phyloP scores from a whole-genome alignment of 1,284 basidiomycete species.

The Cutaneotrichosporon mucoides region DNA sequence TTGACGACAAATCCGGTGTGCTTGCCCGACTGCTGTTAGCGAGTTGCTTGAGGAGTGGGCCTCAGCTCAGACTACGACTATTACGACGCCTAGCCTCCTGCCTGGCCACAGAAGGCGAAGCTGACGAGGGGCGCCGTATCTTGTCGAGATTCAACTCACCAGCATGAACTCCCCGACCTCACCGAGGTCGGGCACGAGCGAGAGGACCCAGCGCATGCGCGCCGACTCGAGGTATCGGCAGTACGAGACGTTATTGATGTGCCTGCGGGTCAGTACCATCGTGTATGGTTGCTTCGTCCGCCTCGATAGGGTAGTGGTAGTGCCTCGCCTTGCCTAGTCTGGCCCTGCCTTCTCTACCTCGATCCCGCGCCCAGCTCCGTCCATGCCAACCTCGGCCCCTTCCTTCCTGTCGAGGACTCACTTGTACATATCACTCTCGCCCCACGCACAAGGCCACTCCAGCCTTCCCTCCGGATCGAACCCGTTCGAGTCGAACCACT shows the following conservation, averaged over 20 bases:
- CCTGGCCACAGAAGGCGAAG: neutral
- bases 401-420: conserved; percentile 20
- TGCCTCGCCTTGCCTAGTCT: neutral
- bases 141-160: conserved; percentile 1
- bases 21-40: conserved; percentile 28
- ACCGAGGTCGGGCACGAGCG: conserved; percentile 29
- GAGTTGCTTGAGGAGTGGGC: no score
- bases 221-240: conserved; percentile 44
- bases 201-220: conserved; percentile 35
- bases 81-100: no score
- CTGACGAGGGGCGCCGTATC: neutral
- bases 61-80: no score
- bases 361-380: neutral
- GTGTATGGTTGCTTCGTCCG: neutral
- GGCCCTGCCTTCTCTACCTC: neutral
- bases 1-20: conserved; percentile 41
- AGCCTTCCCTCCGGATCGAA: conserved; percentile 35
- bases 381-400: neutral
- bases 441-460: conserved; percentile 47
- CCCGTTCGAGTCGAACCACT: conserved; percentile 28
- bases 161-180: conserved; percentile 14
- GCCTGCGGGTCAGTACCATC: conserved; percentile 22
- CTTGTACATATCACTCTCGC: conserved; percentile 46
- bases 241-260: conserved; percentile 47
- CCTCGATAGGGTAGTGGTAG: no score